A percentile compares a stretch with the other conserved stretches of the same genome.
These are phyloP conservation scores for Chamaecrista fasciculata DNA, from an alignment of 306 rosid species.

Conservation along the genomic window DNA sequence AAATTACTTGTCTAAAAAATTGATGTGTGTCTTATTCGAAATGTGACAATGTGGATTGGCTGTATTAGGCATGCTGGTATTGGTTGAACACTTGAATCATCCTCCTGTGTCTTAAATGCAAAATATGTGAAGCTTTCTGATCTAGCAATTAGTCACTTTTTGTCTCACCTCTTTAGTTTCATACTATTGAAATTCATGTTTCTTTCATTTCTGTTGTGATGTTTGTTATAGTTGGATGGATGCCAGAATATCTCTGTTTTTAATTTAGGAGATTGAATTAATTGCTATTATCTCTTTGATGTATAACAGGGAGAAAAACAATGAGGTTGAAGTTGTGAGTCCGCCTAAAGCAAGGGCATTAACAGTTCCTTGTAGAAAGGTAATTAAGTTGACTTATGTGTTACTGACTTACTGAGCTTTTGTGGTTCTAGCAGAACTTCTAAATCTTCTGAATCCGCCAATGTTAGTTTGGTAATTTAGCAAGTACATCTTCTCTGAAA, in stretches of 20 bases:
- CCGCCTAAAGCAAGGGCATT: conserved; percentile 40
- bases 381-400: conserved; percentile 14
- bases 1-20: background rate
- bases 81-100: background rate
- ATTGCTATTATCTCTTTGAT: background rate
- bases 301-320: conserved; percentile 35
- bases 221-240: background rate
- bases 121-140: background rate
- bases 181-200: background rate
- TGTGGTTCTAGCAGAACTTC: conserved; percentile 3
- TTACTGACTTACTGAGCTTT: background rate
- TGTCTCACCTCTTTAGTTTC: background rate
- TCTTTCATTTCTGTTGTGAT: background rate
- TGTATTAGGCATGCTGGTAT: background rate
- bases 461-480: conserved; percentile 1
- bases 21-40: too few relatives aligned
- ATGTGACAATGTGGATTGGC: background rate
- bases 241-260: background rate
- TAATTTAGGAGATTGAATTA: background rate
- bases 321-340: conserved; percentile 27
- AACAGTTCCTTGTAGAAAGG: conserved; percentile 56
- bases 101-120: background rate
- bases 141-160: background rate
- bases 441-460: background rate
- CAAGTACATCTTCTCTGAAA: background rate